Conservation (phyloP, 23 red algal species). For the Cyanidiococcus yangmingshanensis region DNA sequence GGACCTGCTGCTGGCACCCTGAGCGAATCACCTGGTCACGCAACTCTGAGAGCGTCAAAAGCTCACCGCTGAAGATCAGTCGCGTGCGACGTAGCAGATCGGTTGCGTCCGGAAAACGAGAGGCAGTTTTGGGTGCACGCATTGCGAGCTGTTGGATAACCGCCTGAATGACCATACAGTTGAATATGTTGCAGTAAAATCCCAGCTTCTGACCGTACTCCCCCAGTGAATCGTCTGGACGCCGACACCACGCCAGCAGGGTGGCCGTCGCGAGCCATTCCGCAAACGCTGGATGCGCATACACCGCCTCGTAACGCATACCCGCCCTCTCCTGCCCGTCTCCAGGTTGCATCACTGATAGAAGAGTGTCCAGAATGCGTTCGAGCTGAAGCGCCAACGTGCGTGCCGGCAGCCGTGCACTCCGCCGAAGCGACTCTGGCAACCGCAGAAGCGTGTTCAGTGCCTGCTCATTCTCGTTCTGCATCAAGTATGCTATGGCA, state of each 20-base stretch:
- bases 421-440: neutral
- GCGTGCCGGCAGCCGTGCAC: neutral
- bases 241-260: constrained; percentile 17
- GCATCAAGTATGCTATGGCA: neutral
- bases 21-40: constrained; percentile 4
- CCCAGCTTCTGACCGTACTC: constrained; percentile 6
- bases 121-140: neutral
- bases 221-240: constrained; percentile 1
- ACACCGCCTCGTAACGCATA: constrained; percentile 9
- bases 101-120: neutral
- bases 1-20: neutral
- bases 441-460: constrained; percentile 5
- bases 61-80: neutral
- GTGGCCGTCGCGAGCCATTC: constrained; percentile 4
- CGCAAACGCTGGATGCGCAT: neutral
- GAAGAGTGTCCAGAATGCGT: neutral
- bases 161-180: constrained; percentile 12
- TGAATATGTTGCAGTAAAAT: constrained; percentile 12
- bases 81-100: neutral
- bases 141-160: neutral
- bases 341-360: neutral
- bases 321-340: neutral
- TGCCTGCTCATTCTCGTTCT: neutral
- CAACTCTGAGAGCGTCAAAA: neutral
- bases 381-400: neutral